A percentile compares a stretch with the other conserved stretches of the same genome.
Evolutionary conservation across 1,284 basidiomycete genomes (phyloP).

Genomic region (Porodaedalea pini): DNA sequence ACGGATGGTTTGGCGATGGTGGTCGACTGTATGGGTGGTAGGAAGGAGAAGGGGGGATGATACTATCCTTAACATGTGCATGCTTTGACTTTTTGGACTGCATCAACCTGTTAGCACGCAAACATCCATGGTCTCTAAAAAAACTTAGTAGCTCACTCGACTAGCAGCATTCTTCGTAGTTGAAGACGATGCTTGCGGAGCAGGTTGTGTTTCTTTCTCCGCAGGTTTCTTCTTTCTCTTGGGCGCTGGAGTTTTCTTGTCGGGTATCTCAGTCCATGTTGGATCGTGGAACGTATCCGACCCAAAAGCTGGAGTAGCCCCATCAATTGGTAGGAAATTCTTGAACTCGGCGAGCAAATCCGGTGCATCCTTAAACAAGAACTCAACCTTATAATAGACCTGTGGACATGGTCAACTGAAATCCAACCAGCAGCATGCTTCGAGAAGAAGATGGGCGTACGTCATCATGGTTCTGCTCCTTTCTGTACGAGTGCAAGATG

Average conservation of each 20-base stretch:
- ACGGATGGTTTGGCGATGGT: constrained; percentile 19
- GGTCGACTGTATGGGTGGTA: constrained; percentile 19
- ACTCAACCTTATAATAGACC: constrained; percentile 90
- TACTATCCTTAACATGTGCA: constrained; percentile 23
- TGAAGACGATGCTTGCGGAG: constrained; percentile 43
- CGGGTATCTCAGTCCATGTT: constrained; percentile 33
- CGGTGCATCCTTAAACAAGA: constrained; percentile 87
- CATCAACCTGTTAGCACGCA: not conserved
- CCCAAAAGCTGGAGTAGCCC: constrained; percentile 38
- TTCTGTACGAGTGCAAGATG: constrained; percentile 96
- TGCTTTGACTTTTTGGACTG: constrained; percentile 31
- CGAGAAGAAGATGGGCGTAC: constrained; percentile 50
- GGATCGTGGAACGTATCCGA: constrained; percentile 2
- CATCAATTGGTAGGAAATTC: constrained; percentile 79
- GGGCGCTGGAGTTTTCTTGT: constrained; percentile 39
- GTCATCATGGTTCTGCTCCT: constrained; percentile 87
- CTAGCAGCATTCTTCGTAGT: constrained; percentile 27
- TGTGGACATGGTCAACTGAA: constrained; percentile 44
- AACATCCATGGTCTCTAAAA: not conserved
- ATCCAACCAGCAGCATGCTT: not conserved
- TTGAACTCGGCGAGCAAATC: constrained; percentile 95
- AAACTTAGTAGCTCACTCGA: constrained; percentile 1
- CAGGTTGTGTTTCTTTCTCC: constrained; percentile 60
- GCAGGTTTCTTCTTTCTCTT: constrained; percentile 53
- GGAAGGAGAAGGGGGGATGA: constrained; percentile 21